Conservation (phyloP, 2,329 filamentous ascomycete species). For the Helminthosporium solani region DNA sequence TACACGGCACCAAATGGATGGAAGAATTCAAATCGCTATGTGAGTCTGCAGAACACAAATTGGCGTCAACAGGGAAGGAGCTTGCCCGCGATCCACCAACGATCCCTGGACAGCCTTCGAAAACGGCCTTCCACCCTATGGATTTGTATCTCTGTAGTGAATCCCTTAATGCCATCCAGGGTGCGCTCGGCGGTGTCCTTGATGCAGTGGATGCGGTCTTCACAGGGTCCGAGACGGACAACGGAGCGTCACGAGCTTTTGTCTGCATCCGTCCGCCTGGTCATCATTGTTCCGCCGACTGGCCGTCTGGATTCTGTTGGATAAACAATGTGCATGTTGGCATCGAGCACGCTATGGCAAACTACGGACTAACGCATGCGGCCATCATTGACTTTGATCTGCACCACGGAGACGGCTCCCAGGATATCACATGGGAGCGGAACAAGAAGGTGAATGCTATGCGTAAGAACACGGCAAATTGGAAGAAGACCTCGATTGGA, state of each 20-base stretch:
- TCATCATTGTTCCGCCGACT: conserved; percentile 87
- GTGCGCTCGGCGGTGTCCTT: conserved; percentile 86
- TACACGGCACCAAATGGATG: conserved; percentile 94
- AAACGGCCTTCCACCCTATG: conserved; percentile 74
- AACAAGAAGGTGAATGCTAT: conserved; percentile 68
- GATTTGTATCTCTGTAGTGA: conserved; percentile 89
- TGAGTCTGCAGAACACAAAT: conserved; percentile 71
- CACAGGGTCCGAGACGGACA: conserved; percentile 45
- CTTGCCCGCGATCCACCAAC: conserved; percentile 56
- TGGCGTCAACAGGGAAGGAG: conserved; percentile 77
- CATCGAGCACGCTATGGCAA: conserved; percentile 83
- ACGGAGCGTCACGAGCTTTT: conserved; percentile 74
- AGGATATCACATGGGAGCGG: conserved; percentile 88
- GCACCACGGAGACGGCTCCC: conserved; percentile 66
- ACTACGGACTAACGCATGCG: conserved; percentile 85
- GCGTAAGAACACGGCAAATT: conserved; percentile 68
- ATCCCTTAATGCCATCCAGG: conserved; percentile 84
- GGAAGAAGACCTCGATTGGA: conserved; percentile 84
- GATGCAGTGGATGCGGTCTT: conserved; percentile 91
- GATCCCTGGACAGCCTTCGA: conserved; percentile 51
- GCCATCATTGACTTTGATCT: conserved; percentile 60
- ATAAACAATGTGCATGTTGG: conserved; percentile 97
- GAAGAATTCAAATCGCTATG: conserved; percentile 85
- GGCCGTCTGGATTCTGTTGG: conserved; percentile 97
- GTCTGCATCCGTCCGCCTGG: conserved; percentile 91